Evolutionary conservation across 257 asterid species (phyloP).

Genomic region (Solanum virginianum): DNA sequence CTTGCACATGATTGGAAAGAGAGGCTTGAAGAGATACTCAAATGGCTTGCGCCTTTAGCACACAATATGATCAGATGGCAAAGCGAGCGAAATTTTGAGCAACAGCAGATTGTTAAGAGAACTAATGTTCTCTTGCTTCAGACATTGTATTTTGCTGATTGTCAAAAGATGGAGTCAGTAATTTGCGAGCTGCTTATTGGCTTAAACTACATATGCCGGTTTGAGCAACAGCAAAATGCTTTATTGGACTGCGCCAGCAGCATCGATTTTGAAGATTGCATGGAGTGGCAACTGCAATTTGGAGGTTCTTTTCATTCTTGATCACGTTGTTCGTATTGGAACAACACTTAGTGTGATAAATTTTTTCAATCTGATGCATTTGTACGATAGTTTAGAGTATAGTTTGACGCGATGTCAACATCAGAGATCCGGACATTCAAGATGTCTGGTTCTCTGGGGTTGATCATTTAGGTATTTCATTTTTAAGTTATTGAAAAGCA

Average conservation of each 20-base stretch:
- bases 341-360: not conserved
- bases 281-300: slow-evolving; percentile 58
- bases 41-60: slow-evolving; percentile 74
- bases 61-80: slow-evolving; percentile 97
- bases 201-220: slow-evolving; percentile 73
- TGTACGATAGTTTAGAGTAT: not conserved
- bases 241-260: slow-evolving; percentile 86
- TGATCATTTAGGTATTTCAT: not conserved
- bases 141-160: slow-evolving; percentile 73
- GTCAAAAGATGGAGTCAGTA: slow-evolving; percentile 58
- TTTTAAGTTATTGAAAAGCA: not conserved
- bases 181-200: slow-evolving; percentile 76
- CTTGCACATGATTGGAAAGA: slow-evolving; percentile 85
- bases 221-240: slow-evolving; percentile 87
- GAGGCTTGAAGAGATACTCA: slow-evolving; percentile 42
- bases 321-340: slow-evolving; percentile 1
- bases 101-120: slow-evolving; percentile 65
- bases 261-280: slow-evolving; percentile 64
- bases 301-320: slow-evolving; percentile 34
- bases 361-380: not conserved
- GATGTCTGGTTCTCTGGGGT: not conserved
- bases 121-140: slow-evolving; percentile 77
- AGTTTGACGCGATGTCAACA: not conserved
- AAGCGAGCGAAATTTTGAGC: slow-evolving; percentile 79
- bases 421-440: not conserved